Evolutionary conservation across 1,284 basidiomycete species (phyloP).

Genomic region (Sporisorium graminicola): DNA sequence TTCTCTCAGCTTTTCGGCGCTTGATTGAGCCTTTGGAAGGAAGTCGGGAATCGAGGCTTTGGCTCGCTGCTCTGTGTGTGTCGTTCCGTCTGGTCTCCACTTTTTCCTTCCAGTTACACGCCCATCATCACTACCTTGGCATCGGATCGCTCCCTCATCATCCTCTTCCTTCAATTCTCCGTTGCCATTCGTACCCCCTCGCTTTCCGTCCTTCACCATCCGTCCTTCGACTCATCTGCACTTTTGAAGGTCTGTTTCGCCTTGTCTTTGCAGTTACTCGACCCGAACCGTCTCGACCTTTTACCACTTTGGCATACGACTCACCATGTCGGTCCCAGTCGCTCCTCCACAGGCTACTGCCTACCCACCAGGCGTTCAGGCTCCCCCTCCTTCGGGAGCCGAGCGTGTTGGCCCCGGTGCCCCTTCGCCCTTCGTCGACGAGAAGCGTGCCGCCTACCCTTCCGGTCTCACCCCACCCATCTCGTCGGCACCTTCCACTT

Average conservation of each 20-base stretch:
- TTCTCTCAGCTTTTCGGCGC: neutral
- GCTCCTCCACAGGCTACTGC: constrained; percentile 45
- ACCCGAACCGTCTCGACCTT: neutral
- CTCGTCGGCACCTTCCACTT: constrained; percentile 45
- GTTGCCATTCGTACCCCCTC: neutral
- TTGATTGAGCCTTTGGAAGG: constrained; percentile 5
- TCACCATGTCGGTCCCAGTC: constrained; percentile 36
- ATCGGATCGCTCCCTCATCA: constrained; percentile 2
- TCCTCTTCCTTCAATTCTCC: neutral
- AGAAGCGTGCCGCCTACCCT: constrained; percentile 47
- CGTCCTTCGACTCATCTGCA: neutral
- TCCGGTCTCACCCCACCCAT: constrained; percentile 44
- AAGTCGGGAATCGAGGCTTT: constrained; percentile 20
- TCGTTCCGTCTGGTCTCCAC: neutral
- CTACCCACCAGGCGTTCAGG: constrained; percentile 46
- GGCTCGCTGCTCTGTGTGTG: neutral
- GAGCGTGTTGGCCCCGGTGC: constrained; percentile 43
- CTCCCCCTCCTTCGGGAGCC: constrained; percentile 46
- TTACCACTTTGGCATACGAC: neutral
- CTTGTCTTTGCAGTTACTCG: neutral
- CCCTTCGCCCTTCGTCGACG: constrained; percentile 44
- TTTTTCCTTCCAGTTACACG: neutral
- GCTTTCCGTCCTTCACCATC: neutral
- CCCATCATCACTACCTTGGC: constrained; percentile 18
- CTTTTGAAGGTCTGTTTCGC: neutral